Percentiles rank a stretch among this genome's conserved stretches.
These are phyloP conservation scores for Botrytis aclada DNA, from an alignment of 2,329 filamentous ascomycete species.

Conservation along the genomic window DNA sequence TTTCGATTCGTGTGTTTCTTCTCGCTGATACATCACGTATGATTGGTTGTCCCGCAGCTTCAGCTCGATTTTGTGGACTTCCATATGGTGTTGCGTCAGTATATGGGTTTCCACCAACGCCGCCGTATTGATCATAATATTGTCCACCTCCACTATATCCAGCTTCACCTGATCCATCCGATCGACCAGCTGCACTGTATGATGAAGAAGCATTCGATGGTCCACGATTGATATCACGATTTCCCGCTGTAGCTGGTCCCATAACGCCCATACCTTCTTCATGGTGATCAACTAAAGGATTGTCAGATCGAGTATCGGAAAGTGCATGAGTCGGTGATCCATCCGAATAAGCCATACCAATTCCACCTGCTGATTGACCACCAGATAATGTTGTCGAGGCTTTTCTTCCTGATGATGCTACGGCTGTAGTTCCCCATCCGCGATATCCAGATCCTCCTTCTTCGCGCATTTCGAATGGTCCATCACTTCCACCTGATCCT, in stretches of 20 bases:
- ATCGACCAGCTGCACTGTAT: conserved; percentile 79
- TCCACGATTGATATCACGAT: conserved; percentile 78
- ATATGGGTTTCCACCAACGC: conserved; percentile 52
- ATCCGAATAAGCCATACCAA: conserved; percentile 69
- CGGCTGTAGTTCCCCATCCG: conserved; percentile 82
- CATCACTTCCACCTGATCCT: conserved; percentile 44
- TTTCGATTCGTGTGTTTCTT: conserved; percentile 93
- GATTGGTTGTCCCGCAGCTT: conserved; percentile 63
- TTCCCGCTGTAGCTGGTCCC: conserved; percentile 66
- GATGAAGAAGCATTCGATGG: conserved; percentile 95
- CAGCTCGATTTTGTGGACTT: conserved; percentile 41
- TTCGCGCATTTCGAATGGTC: conserved; percentile 72
- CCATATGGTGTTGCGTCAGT: conserved; percentile 42
- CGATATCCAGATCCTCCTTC: conserved; percentile 78
- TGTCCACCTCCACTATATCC: conserved; percentile 48
- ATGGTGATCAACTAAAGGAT: conserved; percentile 57
- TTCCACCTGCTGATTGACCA: conserved; percentile 52
- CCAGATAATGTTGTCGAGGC: conserved; percentile 86
- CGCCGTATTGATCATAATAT: conserved; percentile 53
- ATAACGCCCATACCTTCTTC: conserved; percentile 78
- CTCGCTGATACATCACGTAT: conserved; percentile 91
- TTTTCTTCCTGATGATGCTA: conserved; percentile 71
- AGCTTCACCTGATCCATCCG: conserved; percentile 61
- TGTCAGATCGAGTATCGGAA: conserved; percentile 68
- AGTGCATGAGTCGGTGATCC: conserved; percentile 62